Evolutionary conservation across 768 basidiomycete species (phyloP).

Genomic region (Termitomyces sp.): DNA sequence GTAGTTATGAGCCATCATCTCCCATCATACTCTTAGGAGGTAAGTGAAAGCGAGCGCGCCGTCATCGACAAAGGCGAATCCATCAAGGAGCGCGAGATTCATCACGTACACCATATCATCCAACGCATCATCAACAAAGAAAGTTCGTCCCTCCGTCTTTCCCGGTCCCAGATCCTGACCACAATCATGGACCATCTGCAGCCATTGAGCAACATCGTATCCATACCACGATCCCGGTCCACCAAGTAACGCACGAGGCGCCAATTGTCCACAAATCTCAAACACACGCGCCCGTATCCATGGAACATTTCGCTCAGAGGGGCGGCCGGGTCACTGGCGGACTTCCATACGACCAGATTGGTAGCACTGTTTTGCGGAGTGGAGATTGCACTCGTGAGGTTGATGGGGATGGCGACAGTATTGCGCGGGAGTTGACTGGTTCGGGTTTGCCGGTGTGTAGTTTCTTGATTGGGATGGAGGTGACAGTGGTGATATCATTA

Average conservation of each 20-base stretch:
- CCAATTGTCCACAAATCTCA: constrained; percentile 32
- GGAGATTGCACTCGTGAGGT: constrained; percentile 1
- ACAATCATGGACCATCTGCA: constrained; percentile 6
- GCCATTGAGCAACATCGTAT: constrained; percentile 25
- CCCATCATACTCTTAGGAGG: neutral
- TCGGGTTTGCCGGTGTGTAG: neutral
- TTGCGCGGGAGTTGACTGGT: neutral
- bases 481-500: neutral
- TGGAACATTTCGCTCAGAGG: constrained; percentile 24
- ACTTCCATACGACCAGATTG: neutral
- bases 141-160: constrained; percentile 15
- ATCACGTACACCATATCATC: constrained; percentile 33
- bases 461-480: too few species aligned
- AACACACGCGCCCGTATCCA: constrained; percentile 25
- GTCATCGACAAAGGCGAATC: constrained; percentile 28
- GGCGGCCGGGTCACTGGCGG: neutral
- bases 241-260: constrained; percentile 30
- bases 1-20: neutral
- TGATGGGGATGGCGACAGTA: neutral
- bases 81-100: constrained; percentile 26
- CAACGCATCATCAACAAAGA: constrained; percentile 36
- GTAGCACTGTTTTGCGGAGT: neutral
- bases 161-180: neutral
- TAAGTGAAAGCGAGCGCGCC: constrained; percentile 15
- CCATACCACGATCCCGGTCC: constrained; percentile 30